A percentile compares a stretch with the other conserved stretches of the same genome.
Conservation (phyloP, 2,329 filamentous ascomycete genomes). For the Alternaria postmessia region DNA sequence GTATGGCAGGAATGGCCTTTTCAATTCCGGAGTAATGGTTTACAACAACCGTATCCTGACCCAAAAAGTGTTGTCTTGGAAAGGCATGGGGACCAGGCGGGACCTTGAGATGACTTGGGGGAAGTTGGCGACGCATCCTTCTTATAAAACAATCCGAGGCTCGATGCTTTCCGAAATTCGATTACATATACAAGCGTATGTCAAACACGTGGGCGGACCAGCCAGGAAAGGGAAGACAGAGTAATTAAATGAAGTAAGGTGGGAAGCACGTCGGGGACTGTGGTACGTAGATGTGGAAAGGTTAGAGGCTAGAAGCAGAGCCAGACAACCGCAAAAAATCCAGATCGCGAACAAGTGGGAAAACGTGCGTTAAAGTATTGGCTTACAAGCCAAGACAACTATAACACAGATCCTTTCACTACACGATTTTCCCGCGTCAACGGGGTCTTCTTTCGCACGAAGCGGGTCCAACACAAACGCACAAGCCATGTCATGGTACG, state of each 20-base stretch:
- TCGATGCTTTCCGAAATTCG: not conserved
- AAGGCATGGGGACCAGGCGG: conserved; percentile 40
- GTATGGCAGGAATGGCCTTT: conserved; percentile 49
- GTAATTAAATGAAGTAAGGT: conserved; percentile 26
- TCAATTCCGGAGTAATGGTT: conserved; percentile 47
- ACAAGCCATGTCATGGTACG: conserved; percentile 13
- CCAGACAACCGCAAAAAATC: conserved; percentile 19
- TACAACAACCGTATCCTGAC: conserved; percentile 39
- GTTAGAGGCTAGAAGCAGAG: conserved; percentile 10
- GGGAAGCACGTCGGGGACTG: conserved; percentile 1
- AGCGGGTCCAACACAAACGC: conserved; percentile 6
- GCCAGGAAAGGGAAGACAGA: conserved; percentile 22
- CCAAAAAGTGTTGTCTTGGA: conserved; percentile 39
- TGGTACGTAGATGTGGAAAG: conserved; percentile 1
- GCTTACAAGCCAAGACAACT: conserved; percentile 33
- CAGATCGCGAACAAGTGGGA: conserved; percentile 29
- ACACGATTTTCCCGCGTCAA: conserved; percentile 5
- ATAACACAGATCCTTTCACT: conserved; percentile 5
- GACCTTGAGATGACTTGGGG: conserved; percentile 47
- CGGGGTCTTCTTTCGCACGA: conserved; percentile 5
- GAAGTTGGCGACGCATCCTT: conserved; percentile 45
- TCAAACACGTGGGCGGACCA: conserved; percentile 25
- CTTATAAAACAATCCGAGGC: conserved; percentile 14
- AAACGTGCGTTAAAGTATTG: conserved; percentile 48
- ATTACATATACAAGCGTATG: conserved; percentile 31